Percentiles rank a stretch among this genome's conserved stretches.
These are phyloP conservation scores for Elsinoe batatas DNA, from an alignment of 2,329 filamentous ascomycete genomes.

Conservation along the genomic window DNA sequence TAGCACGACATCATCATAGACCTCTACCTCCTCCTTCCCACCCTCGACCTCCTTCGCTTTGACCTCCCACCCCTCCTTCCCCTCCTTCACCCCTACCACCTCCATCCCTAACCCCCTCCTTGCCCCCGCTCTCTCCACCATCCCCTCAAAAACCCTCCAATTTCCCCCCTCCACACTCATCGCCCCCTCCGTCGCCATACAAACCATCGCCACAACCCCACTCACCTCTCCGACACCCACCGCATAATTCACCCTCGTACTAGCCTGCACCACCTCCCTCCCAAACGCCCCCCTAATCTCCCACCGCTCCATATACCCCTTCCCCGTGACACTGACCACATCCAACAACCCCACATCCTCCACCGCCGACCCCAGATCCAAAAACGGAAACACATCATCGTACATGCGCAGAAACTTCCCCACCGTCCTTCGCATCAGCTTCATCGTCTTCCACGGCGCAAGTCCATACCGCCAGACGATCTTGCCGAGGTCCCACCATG, in stretches of 20 bases:
- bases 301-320: slow-evolving; percentile 59
- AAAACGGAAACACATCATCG: slow-evolving; percentile 72
- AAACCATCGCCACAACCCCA: slow-evolving; percentile 82
- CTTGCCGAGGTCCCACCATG: slow-evolving; percentile 73
- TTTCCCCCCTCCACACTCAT: slow-evolving; percentile 75
- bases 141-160: slow-evolving; percentile 84
- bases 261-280: slow-evolving; percentile 77
- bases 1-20: slow-evolving; percentile 72
- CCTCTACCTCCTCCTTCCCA: slow-evolving; percentile 11
- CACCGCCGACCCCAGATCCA: slow-evolving; percentile 59
- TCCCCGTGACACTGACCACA: slow-evolving; percentile 61
- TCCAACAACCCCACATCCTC: slow-evolving; percentile 57
- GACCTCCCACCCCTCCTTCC: slow-evolving; percentile 15
- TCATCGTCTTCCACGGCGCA: slow-evolving; percentile 63
- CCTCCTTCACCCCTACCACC: slow-evolving; percentile 48
- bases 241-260: slow-evolving; percentile 88
- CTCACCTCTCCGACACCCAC: slow-evolving; percentile 81
- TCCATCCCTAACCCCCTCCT: slow-evolving; percentile 55
- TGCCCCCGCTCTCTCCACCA: slow-evolving; percentile 58
- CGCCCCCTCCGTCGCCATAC: slow-evolving; percentile 79
- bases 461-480: slow-evolving; percentile 78
- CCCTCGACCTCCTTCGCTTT: slow-evolving; percentile 4
- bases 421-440: slow-evolving; percentile 61
- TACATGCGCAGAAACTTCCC: slow-evolving; percentile 72
- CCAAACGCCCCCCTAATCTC: slow-evolving; percentile 59